Percentiles rank a stretch among this genome's conserved stretches.
Conservation (phyloP, 768 basidiomycete species). For the Stropharia rugosoannulata region DNA sequence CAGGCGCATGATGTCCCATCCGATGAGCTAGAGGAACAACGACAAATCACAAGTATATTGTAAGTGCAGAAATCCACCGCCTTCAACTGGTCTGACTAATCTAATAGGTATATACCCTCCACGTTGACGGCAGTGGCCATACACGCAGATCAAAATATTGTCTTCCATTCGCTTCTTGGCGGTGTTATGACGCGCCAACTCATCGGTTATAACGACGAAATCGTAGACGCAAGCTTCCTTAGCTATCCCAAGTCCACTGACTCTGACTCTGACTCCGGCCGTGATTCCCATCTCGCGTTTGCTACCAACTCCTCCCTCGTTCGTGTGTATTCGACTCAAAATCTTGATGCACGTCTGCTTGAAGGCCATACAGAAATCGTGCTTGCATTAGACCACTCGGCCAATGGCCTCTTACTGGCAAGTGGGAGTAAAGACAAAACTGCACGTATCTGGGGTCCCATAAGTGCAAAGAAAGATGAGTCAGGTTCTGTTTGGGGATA, state of each 20-base stretch:
- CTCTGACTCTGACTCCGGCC: slow-evolving; percentile 18
- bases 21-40: slow-evolving; percentile 70
- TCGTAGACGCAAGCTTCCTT: slow-evolving; percentile 86
- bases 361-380: slow-evolving; percentile 92
- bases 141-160: slow-evolving; percentile 96
- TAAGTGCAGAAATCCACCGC: slow-evolving; percentile 41
- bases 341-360: slow-evolving; percentile 82
- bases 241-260: slow-evolving; percentile 29
- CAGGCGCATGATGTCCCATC: slow-evolving; percentile 41
- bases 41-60: slow-evolving; percentile 83
- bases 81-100: slow-evolving; percentile 15
- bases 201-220: slow-evolving; percentile 98
- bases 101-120: slow-evolving; percentile 63
- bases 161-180: slow-evolving; percentile 80
- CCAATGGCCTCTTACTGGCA: slow-evolving; percentile 70
- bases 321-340: slow-evolving; percentile 77
- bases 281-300: slow-evolving; percentile 80
- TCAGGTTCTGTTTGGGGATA: slow-evolving; percentile 45
- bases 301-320: slow-evolving; percentile 98
- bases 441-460: slow-evolving; percentile 78
- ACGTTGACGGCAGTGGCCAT: slow-evolving; percentile 72
- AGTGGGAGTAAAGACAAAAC: slow-evolving; percentile 93
- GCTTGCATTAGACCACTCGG: slow-evolving; percentile 72
- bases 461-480: slow-evolving; percentile 8
- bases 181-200: slow-evolving; percentile 72